A percentile compares a stretch with the other conserved stretches of the same genome.
These are phyloP conservation scores for Cyberlindnera subsufficiens DNA, from an alignment of 805 yeast species.

Conservation along the genomic window DNA sequence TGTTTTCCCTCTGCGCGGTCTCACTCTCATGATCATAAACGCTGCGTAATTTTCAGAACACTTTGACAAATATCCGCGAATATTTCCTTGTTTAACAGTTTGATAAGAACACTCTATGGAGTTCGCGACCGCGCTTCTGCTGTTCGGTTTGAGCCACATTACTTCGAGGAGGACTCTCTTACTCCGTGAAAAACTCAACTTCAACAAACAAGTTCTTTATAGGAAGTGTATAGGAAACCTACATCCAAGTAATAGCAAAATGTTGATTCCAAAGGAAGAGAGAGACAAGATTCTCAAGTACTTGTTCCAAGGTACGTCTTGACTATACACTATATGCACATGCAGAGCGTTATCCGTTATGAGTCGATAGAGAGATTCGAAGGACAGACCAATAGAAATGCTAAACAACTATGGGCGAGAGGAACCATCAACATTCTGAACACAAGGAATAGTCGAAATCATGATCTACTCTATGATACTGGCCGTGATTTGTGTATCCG, in stretches of 20 bases:
- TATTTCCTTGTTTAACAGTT: neutral
- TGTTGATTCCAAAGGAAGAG: constrained; percentile 99
- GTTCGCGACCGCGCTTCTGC: too few species aligned
- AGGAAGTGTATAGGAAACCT: constrained; percentile 1
- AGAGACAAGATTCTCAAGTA: constrained; percentile 99
- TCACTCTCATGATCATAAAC: neutral
- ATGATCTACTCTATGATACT: too few species aligned
- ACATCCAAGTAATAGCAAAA: constrained; percentile 29
- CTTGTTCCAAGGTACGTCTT: constrained; percentile 90
- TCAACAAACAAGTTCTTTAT: constrained; percentile 11
- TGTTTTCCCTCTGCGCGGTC: neutral
- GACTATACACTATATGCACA: constrained; percentile 18
- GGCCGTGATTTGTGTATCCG: too few species aligned
- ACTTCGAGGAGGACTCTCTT: constrained; percentile 3
- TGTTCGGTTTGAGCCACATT: constrained; percentile 14
- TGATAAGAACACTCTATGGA: too few species aligned
- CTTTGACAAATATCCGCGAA: neutral
- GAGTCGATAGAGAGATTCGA: too few species aligned
- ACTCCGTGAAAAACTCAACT: constrained; percentile 20
- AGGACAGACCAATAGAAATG: too few species aligned
- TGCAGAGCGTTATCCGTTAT: too few species aligned
- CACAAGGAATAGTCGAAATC: too few species aligned
- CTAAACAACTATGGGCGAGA: too few species aligned
- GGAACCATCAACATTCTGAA: too few species aligned
- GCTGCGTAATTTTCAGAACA: neutral